These are phyloP conservation scores for Cicer judaicum DNA, from an alignment of 306 rosid species.

Conservation along the genomic window DNA sequence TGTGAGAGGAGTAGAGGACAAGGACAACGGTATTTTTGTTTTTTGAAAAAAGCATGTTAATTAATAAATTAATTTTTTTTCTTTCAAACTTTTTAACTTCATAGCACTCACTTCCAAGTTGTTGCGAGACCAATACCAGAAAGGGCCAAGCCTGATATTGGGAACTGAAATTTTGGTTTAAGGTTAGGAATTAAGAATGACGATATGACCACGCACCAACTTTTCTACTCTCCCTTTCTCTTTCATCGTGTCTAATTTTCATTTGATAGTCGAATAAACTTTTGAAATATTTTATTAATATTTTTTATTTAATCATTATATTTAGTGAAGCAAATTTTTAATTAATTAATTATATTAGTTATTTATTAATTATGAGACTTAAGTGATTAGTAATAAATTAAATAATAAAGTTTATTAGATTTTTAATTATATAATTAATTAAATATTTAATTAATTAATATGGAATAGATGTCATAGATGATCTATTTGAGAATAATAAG, in stretches of 20 bases:
- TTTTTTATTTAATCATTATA: too few species aligned
- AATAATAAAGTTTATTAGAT: too few species aligned
- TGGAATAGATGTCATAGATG: too few species aligned
- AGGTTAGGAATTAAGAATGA: conserved; percentile 48
- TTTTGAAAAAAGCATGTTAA: background rate
- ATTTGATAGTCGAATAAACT: background rate
- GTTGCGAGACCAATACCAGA: conserved; percentile 52
- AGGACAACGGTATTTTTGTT: background rate
- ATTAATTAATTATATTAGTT: too few species aligned
- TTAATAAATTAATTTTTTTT: background rate
- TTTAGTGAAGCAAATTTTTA: too few species aligned
- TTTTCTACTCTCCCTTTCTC: background rate
- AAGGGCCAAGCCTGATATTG: conserved; percentile 45
- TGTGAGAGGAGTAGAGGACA: too few species aligned
- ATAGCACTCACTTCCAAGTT: conserved; percentile 78
- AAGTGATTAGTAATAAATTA: too few species aligned
- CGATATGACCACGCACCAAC: conserved; percentile 49
- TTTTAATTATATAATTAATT: too few species aligned
- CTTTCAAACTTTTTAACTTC: conserved; percentile 32
- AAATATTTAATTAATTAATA: too few species aligned
- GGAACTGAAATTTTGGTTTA: conserved; percentile 50
- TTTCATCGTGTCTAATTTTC: background rate
- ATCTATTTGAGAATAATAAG: too few species aligned
- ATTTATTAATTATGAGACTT: too few species aligned
- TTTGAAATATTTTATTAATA: too few species aligned